These are phyloP conservation scores for Aspergillus thermomutatus DNA, from an alignment of 2,329 filamentous ascomycete genomes.

Conservation along the genomic window DNA sequence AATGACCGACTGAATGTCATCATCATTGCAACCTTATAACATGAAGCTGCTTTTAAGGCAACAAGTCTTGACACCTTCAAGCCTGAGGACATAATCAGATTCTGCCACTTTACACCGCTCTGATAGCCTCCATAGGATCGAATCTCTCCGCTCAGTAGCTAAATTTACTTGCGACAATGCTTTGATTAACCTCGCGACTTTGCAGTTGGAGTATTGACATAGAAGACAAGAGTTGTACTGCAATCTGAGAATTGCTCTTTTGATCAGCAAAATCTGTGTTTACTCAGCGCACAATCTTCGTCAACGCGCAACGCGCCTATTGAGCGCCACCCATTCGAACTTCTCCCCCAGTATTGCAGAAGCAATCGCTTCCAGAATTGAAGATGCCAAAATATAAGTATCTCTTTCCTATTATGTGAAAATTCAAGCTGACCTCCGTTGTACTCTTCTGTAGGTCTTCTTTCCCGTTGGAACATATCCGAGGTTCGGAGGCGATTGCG, in stretches of 20 bases:
- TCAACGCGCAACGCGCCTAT: conserved; percentile 13
- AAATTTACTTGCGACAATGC: neutral
- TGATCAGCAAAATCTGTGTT: neutral
- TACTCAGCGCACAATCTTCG: neutral
- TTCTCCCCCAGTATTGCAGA: conserved; percentile 2
- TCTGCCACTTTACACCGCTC: conserved; percentile 6
- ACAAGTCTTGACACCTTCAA: neutral
- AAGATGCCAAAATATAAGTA: conserved; percentile 86
- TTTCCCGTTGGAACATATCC: neutral
- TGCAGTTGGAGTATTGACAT: neutral
- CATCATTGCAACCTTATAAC: neutral
- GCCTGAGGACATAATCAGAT: conserved; percentile 2
- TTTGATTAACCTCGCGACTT: neutral
- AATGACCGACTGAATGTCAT: neutral
- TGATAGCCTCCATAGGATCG: conserved; percentile 4
- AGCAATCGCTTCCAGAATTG: conserved; percentile 22
- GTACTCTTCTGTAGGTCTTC: conserved; percentile 66
- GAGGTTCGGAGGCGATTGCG: neutral
- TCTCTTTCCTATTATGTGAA: conserved; percentile 2
- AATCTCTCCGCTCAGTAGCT: conserved; percentile 3
- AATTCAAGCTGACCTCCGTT: conserved; percentile 36
- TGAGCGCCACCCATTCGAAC: conserved; percentile 12
- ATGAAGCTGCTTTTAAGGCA: neutral
- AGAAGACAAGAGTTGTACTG: neutral
- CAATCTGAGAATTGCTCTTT: neutral